Percentiles rank a stretch among this genome's conserved stretches.
Conservation (phyloP, 1,284 basidiomycete species). For the Vanrija sp. region DNA sequence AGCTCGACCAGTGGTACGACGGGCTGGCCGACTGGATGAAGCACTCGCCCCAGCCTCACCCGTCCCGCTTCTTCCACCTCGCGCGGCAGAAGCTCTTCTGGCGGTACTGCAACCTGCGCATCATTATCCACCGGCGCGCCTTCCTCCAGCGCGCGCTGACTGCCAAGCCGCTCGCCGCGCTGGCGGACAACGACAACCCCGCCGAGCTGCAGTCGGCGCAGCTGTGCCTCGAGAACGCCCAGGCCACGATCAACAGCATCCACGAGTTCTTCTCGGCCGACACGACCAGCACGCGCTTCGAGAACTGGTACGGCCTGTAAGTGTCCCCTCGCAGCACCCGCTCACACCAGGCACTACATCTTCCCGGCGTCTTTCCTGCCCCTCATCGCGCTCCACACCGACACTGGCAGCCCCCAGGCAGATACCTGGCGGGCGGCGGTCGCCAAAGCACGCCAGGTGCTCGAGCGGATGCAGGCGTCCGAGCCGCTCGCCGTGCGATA, state of each 20-base stretch:
- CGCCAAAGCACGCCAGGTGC: conserved; percentile 9
- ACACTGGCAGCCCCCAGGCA: conserved; percentile 4
- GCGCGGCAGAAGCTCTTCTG: conserved; percentile 9
- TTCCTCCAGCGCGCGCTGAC: not conserved
- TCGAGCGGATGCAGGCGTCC: conserved; percentile 3
- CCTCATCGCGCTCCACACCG: conserved; percentile 22
- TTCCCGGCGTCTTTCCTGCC: conserved; percentile 25
- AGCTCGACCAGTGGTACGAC: conserved; percentile 8
- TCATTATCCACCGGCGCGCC: conserved; percentile 7
- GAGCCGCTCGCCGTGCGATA: conserved; percentile 20
- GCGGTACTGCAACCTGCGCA: conserved; percentile 11
- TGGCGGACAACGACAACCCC: not conserved
- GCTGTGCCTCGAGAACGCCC: conserved; percentile 3
- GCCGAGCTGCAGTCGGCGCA: not conserved
- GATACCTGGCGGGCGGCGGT: conserved; percentile 13
- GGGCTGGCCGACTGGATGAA: not conserved
- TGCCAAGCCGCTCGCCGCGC: not conserved
- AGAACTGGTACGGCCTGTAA: conserved; percentile 26
- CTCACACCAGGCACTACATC: conserved; percentile 21
- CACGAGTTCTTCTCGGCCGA: conserved; percentile 6
- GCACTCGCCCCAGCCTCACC: not conserved
- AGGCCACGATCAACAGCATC: conserved; percentile 2
- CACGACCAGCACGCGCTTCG: conserved; percentile 14
- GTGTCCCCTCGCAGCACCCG: conserved; percentile 4
- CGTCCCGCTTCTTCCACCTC: not conserved